Evolutionary conservation across 139 green algal genomes (phyloP).

Genomic region (Limnomonas spitsbergensis): DNA sequence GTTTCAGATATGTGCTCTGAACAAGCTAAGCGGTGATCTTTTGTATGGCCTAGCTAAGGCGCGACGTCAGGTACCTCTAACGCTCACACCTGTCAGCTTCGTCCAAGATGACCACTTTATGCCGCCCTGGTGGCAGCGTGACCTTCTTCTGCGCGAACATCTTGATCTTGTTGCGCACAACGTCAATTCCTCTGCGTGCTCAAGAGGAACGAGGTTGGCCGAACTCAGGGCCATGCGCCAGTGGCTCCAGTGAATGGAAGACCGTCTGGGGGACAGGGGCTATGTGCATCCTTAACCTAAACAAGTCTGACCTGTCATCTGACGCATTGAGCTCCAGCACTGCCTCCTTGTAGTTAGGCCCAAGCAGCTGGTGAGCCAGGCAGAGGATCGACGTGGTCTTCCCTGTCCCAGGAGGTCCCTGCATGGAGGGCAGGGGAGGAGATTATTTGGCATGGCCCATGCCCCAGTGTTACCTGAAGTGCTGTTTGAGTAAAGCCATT

Average conservation of each 20-base stretch:
- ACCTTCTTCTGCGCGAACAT: slow-evolving; percentile 99
- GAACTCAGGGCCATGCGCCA: background rate
- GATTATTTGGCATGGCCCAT: too few relatives aligned
- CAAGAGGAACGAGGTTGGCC: background rate
- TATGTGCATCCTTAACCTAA: too few relatives aligned
- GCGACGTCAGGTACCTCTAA: too few relatives aligned
- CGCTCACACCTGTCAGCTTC: slow-evolving; percentile 83
- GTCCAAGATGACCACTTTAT: slow-evolving; percentile 98
- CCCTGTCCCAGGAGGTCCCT: slow-evolving; percentile 93
- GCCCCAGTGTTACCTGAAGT: too few relatives aligned
- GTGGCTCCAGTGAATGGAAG: background rate
- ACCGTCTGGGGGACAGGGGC: background rate
- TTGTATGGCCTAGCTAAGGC: too few relatives aligned
- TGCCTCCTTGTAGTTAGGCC: slow-evolving; percentile 77
- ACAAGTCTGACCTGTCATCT: slow-evolving; percentile 90
- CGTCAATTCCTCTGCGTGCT: slow-evolving; percentile 87
- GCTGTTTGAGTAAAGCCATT: too few relatives aligned
- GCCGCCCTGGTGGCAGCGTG: slow-evolving; percentile 84
- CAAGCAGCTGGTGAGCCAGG: slow-evolving; percentile 86
- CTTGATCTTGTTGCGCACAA: slow-evolving; percentile 99
- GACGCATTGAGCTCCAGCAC: slow-evolving; percentile 98
- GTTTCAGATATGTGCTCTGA: too few relatives aligned
- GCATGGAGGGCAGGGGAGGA: background rate
- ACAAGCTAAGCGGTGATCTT: too few relatives aligned
- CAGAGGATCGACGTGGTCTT: slow-evolving; percentile 96